Percentiles rank a stretch among this genome's conserved stretches.
Evolutionary conservation across 2,329 filamentous ascomycete genomes (phyloP).

Genomic region (Teratosphaeria destructans): DNA sequence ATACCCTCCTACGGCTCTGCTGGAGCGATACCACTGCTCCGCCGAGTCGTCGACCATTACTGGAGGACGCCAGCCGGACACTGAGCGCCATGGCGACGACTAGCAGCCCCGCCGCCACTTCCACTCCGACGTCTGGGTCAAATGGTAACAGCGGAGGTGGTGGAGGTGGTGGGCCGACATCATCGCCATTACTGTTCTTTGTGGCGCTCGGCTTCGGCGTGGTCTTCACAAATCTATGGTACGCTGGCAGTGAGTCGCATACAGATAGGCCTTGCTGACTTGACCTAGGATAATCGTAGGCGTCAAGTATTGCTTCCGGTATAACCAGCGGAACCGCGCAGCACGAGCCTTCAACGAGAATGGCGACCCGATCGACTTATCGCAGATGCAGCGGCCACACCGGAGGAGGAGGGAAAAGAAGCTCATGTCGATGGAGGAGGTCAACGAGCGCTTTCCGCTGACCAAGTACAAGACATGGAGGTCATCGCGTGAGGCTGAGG

Average conservation of each 20-base stretch:
- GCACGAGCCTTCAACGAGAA: constrained; percentile 67
- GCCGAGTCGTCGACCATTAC: not conserved
- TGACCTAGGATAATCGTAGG: constrained; percentile 86
- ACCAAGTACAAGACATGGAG: constrained; percentile 96
- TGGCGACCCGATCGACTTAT: constrained; percentile 72
- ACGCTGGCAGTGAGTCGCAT: constrained; percentile 28
- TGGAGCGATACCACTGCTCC: not conserved
- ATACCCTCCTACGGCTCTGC: not conserved
- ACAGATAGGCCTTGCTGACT: not conserved
- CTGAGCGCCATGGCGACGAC: not conserved
- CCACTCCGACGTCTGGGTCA: not conserved
- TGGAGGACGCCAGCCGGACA: not conserved
- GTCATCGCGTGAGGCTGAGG: constrained; percentile 68
- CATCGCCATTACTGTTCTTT: constrained; percentile 77
- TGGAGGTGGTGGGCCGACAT: constrained; percentile 40
- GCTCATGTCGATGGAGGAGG: constrained; percentile 97
- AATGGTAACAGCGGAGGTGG: not conserved
- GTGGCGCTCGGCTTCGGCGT: constrained; percentile 94
- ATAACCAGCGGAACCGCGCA: constrained; percentile 85
- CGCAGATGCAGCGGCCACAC: constrained; percentile 75
- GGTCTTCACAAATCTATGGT: constrained; percentile 98
- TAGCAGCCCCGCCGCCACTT: not conserved
- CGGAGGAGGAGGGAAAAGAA: constrained; percentile 84
- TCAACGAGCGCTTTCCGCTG: constrained; percentile 93
- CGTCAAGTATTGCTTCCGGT: constrained; percentile 98